A percentile compares a stretch with the other conserved stretches of the same genome.
These are phyloP conservation scores for Echinosophora koreensis DNA, from an alignment of 306 rosid species.

Conservation along the genomic window DNA sequence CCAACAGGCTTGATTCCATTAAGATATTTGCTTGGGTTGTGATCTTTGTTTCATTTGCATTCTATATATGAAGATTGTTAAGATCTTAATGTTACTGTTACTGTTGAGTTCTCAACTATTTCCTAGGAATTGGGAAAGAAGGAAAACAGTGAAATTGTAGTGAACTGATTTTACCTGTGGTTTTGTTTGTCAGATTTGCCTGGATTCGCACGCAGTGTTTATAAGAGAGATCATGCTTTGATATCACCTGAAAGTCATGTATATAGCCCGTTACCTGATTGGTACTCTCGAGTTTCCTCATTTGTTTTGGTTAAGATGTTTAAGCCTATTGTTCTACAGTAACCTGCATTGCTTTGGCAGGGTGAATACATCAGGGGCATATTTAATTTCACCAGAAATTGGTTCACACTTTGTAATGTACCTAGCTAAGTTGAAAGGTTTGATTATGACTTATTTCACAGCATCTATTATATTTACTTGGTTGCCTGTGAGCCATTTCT, in stretches of 20 bases:
- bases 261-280: conserved; percentile 84
- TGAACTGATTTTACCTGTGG: conserved; percentile 38
- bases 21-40: conserved; percentile 14
- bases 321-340: conserved; percentile 37
- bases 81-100: conserved; percentile 18
- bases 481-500: conserved; percentile 22
- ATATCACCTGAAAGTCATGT: conserved; percentile 95
- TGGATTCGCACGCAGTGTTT: conserved; percentile 95
- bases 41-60: neutral
- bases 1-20: conserved; percentile 27
- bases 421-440: conserved; percentile 92
- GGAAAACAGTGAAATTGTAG: conserved; percentile 8
- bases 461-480: conserved; percentile 7
- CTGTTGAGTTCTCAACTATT: conserved; percentile 28
- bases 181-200: conserved; percentile 77
- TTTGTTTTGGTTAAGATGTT: conserved; percentile 38
- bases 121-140: neutral
- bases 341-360: conserved; percentile 61
- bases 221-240: conserved; percentile 83
- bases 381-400: conserved; percentile 78
- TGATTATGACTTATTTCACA: conserved; percentile 33
- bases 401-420: conserved; percentile 95
- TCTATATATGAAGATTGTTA: neutral
- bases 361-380: conserved; percentile 78
- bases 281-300: conserved; percentile 58